phyloP scores from a whole-genome alignment of 2,329 filamentous ascomycete genomes.

The Lachnellula hyalina region DNA sequence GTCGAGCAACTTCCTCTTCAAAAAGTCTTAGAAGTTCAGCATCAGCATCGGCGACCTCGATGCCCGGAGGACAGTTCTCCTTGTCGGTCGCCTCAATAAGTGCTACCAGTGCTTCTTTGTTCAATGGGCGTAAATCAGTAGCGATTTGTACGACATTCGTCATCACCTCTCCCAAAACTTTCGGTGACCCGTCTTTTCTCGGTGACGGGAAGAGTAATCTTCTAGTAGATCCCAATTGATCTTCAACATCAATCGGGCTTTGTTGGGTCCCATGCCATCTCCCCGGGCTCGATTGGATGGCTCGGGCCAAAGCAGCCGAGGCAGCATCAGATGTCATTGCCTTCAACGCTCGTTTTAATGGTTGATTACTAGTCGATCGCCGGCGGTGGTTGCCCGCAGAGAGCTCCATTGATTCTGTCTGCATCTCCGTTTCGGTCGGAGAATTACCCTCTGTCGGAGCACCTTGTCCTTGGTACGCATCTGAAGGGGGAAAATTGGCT shows the following conservation, averaged over 20 bases:
- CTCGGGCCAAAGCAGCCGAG: constrained; percentile 27
- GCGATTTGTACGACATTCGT: constrained; percentile 47
- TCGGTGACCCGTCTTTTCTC: constrained; percentile 57
- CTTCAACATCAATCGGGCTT: constrained; percentile 51
- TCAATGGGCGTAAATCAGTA: constrained; percentile 31
- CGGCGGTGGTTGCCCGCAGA: constrained; percentile 12
- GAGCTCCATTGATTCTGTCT: not conserved
- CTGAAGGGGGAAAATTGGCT: constrained; percentile 44
- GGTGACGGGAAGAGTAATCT: constrained; percentile 75
- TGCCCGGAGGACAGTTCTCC: constrained; percentile 26
- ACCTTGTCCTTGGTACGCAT: constrained; percentile 27
- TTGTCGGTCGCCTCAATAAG: constrained; percentile 23
- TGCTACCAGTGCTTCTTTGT: constrained; percentile 10
- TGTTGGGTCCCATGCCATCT: constrained; percentile 45
- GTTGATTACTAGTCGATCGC: constrained; percentile 23
- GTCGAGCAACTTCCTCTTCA: constrained; percentile 29
- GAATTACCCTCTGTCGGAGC: constrained; percentile 16
- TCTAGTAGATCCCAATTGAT: constrained; percentile 52
- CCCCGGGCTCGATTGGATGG: constrained; percentile 34
- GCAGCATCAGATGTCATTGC: constrained; percentile 30
- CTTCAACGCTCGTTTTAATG: constrained; percentile 23
- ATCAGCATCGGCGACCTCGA: constrained; percentile 21
- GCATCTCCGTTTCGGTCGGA: not conserved
- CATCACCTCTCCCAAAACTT: constrained; percentile 53
- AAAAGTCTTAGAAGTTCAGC: constrained; percentile 29